Evolutionary conservation across 202 grass and related monocot species (phyloP).

Genomic region (Panicum virgatum): DNA sequence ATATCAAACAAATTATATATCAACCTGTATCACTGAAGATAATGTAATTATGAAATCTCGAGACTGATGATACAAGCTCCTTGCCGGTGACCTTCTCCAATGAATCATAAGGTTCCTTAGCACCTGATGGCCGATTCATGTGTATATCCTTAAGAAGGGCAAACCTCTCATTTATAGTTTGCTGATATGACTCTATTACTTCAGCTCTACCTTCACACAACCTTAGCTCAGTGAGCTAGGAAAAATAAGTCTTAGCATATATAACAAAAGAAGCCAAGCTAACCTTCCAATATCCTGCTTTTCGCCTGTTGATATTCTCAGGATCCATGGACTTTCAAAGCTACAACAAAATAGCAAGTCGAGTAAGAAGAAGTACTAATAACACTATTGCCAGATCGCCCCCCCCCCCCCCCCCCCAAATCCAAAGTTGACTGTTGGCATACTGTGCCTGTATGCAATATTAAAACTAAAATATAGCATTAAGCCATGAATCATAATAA

Average conservation of each 20-base stretch:
- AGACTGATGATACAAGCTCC: slow-evolving; percentile 69
- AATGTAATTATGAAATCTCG: slow-evolving; percentile 62
- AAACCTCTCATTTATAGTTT: slow-evolving; percentile 59
- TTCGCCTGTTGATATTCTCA: slow-evolving; percentile 61
- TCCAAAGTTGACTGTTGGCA: neutral
- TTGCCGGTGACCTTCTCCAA: slow-evolving; percentile 41
- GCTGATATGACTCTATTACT: slow-evolving; percentile 55
- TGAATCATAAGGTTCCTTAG: slow-evolving; percentile 30
- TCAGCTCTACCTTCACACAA: slow-evolving; percentile 59
- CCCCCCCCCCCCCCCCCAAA: slow-evolving; percentile 2
- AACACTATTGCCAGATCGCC: neutral
- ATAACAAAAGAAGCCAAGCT: slow-evolving; percentile 32
- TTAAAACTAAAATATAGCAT: neutral
- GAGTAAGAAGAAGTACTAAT: slow-evolving; percentile 23
- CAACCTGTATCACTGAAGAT: slow-evolving; percentile 82
- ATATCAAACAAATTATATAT: slow-evolving; percentile 38
- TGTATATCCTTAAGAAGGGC: slow-evolving; percentile 59
- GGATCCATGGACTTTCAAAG: slow-evolving; percentile 67
- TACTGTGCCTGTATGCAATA: neutral
- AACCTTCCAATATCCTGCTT: slow-evolving; percentile 61
- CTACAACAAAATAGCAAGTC: slow-evolving; percentile 41
- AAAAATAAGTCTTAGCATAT: slow-evolving; percentile 6
- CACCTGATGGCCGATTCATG: slow-evolving; percentile 40
- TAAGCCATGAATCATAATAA: neutral
- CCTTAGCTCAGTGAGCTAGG: slow-evolving; percentile 38